Percentiles rank a stretch among this genome's conserved stretches.
These are phyloP conservation scores for Globisporangium barbulae DNA, from an alignment of 352 stramenopile genomes.

Conservation along the genomic window DNA sequence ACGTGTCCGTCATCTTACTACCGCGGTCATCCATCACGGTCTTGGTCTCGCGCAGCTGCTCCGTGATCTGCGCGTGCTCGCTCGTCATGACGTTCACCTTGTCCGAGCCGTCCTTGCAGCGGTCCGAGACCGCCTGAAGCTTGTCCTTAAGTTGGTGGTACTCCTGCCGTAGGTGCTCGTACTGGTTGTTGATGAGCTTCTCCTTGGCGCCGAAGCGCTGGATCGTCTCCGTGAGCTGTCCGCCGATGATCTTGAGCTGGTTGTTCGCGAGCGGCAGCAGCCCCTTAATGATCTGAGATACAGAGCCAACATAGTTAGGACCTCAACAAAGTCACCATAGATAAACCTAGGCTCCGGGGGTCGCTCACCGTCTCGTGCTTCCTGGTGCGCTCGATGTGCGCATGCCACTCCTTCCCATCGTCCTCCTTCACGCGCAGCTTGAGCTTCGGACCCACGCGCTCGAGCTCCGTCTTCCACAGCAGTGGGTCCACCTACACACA, in stretches of 20 bases:
- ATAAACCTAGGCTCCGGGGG: not conserved
- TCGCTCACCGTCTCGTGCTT: constrained; percentile 53
- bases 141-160: constrained; percentile 67
- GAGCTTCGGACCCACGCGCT: constrained; percentile 72
- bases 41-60: constrained; percentile 78
- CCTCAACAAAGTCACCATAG: not conserved
- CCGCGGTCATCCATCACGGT: constrained; percentile 73
- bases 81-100: constrained; percentile 77
- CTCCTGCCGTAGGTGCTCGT: constrained; percentile 62
- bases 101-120: constrained; percentile 62
- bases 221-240: constrained; percentile 55
- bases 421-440: constrained; percentile 57
- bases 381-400: constrained; percentile 73
- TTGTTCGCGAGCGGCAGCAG: constrained; percentile 51
- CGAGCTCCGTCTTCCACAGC: constrained; percentile 82
- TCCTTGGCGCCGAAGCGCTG: constrained; percentile 67
- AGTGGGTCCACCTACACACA: constrained; percentile 51
- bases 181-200: constrained; percentile 82
- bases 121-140: constrained; percentile 50
- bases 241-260: constrained; percentile 59
- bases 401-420: constrained; percentile 75
- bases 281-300: constrained; percentile 40
- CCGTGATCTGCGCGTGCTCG: constrained; percentile 64
- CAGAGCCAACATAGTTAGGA: not conserved
- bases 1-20: constrained; percentile 86